These are phyloP conservation scores for Umbelopsis ramanniana DNA, from an alignment of 192 early-diverging fungal species.

Conservation along the genomic window DNA sequence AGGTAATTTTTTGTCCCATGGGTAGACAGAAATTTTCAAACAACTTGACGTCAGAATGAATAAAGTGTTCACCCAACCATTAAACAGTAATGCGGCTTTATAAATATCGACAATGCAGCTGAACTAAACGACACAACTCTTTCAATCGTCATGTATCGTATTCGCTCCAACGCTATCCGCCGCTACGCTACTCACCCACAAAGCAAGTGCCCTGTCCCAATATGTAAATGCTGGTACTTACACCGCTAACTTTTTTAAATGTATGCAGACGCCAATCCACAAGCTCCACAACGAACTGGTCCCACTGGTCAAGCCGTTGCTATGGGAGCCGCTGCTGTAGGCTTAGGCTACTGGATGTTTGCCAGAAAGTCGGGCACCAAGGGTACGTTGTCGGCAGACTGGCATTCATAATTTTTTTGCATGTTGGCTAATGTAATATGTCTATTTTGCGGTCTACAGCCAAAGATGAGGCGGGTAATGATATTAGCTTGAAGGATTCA, in stretches of 20 bases:
- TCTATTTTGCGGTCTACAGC: neutral
- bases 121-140: neutral
- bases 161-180: neutral
- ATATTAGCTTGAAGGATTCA: neutral
- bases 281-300: neutral
- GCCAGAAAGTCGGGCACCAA: neutral
- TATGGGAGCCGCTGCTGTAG: neutral
- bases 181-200: neutral
- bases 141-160: neutral
- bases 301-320: neutral
- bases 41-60: no score
- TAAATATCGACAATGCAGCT: no score
- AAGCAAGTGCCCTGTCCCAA: neutral
- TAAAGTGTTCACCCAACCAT: no score
- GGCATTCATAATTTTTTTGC: neutral
- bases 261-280: neutral
- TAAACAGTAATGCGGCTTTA: no score
- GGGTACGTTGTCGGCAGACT: neutral
- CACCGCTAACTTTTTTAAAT: neutral
- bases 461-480: neutral
- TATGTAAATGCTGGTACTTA: neutral
- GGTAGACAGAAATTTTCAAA: no score
- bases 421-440: neutral
- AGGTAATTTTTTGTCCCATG: no score
- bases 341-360: neutral